phyloP scores from a whole-genome alignment of 805 yeast species.

The Starmerella apicola region DNA sequence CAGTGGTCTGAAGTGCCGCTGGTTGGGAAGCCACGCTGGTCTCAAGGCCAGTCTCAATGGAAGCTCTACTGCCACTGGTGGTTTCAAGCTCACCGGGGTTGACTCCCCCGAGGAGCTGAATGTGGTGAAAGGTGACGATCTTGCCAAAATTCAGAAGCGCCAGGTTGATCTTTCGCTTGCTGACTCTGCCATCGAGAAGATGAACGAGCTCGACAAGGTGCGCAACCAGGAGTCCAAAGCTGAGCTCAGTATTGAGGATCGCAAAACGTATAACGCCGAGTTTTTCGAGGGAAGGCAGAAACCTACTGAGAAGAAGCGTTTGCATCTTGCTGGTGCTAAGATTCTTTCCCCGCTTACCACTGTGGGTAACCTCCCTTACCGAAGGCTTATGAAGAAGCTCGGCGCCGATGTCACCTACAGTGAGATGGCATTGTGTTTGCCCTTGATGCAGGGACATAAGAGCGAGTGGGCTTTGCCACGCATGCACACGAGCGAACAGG shows the following conservation, averaged over 20 bases:
- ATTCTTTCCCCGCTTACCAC: constrained; percentile 94
- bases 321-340: constrained; percentile 60
- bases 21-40: constrained; percentile 56
- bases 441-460: constrained; percentile 77
- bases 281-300: constrained; percentile 68
- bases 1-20: constrained; percentile 82
- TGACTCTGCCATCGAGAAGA: constrained; percentile 44
- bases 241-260: constrained; percentile 45
- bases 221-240: constrained; percentile 31
- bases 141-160: constrained; percentile 41
- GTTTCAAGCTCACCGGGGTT: not conserved
- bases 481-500: constrained; percentile 69
- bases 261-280: constrained; percentile 35
- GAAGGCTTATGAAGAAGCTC: constrained; percentile 77
- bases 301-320: constrained; percentile 65
- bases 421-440: constrained; percentile 87
- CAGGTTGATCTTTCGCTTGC: constrained; percentile 47
- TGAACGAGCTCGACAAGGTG: constrained; percentile 25
- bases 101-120: constrained; percentile 15
- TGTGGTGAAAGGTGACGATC: constrained; percentile 6
- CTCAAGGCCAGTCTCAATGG: not conserved
- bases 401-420: constrained; percentile 91
- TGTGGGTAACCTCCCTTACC: constrained; percentile 90
- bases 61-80: not conserved
- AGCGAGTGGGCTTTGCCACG: constrained; percentile 97